A percentile compares a stretch with the other conserved stretches of the same genome.
Conservation (phyloP, 441 rosid genomes). For the Corymbia calophylla region DNA sequence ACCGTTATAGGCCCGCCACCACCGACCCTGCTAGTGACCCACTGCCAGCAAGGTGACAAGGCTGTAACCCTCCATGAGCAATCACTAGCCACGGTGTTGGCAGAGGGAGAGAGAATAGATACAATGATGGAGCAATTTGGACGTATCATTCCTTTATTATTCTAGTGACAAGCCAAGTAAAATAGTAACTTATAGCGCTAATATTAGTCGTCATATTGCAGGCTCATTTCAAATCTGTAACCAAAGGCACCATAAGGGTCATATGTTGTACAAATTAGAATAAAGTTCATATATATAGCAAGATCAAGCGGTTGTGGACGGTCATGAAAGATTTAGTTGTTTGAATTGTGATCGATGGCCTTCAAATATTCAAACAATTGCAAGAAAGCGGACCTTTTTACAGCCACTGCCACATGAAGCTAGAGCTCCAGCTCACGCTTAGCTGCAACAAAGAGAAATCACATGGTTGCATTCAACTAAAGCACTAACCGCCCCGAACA, state of each 20-base stretch:
- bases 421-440: background rate
- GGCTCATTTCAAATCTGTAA: background rate
- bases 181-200: background rate
- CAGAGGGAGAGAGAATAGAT: background rate
- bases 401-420: background rate
- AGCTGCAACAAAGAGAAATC: background rate
- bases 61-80: background rate
- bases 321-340: background rate
- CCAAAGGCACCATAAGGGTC: background rate
- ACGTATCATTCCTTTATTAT: background rate
- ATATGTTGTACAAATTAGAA: background rate
- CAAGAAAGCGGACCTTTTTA: background rate
- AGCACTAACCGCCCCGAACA: background rate
- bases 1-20: too few relatives aligned
- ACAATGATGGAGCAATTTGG: background rate
- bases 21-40: background rate
- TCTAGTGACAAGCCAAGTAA: background rate
- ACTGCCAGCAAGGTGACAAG: background rate
- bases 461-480: background rate
- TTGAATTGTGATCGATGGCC: background rate
- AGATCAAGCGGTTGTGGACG: background rate
- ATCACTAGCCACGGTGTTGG: background rate
- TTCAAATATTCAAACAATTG: background rate
- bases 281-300: background rate
- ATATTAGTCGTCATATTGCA: background rate